These are phyloP conservation scores for Zea luxurians DNA, from an alignment of 176 grass and related monocot genomes.

Conservation along the genomic window DNA sequence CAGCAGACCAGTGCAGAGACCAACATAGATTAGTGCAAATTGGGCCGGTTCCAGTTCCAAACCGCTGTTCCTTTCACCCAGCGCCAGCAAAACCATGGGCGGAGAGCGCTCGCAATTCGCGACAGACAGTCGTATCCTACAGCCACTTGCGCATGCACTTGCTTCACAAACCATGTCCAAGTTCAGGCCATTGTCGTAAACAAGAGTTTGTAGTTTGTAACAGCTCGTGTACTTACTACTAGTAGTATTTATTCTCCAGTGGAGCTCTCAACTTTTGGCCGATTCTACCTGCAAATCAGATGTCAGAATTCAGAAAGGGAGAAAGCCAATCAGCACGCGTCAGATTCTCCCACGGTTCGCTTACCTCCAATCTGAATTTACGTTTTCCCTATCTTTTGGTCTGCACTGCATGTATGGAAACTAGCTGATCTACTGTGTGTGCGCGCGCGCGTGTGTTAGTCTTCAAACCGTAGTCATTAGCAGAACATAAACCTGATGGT, in stretches of 20 bases:
- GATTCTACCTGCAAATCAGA: constrained; percentile 4
- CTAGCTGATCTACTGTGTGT: not conserved
- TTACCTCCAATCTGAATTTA: not conserved
- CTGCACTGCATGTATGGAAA: no score
- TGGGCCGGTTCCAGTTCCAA: constrained; percentile 1
- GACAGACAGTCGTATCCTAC: constrained; percentile 5
- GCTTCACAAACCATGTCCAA: constrained; percentile 28
- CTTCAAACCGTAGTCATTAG: not conserved
- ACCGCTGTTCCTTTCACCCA: constrained; percentile 8
- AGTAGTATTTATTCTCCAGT: not conserved
- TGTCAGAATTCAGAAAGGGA: constrained; percentile 19
- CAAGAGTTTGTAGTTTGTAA: not conserved
- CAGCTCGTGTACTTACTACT: not conserved
- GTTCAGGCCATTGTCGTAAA: constrained; percentile 18
- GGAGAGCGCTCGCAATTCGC: not conserved
- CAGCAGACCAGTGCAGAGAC: not conserved
- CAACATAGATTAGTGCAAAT: constrained; percentile 29
- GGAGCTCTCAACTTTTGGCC: not conserved
- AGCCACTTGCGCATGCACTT: constrained; percentile 27
- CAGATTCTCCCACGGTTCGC: not conserved
- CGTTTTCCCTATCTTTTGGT: no score
- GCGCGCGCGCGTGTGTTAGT: no score
- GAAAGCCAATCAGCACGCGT: not conserved
- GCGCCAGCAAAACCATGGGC: constrained; percentile 28
- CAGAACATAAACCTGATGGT: constrained; percentile 3